Base-by-base conservation (phyloP, 805 yeast species). In the Candida adriatica region DNA sequence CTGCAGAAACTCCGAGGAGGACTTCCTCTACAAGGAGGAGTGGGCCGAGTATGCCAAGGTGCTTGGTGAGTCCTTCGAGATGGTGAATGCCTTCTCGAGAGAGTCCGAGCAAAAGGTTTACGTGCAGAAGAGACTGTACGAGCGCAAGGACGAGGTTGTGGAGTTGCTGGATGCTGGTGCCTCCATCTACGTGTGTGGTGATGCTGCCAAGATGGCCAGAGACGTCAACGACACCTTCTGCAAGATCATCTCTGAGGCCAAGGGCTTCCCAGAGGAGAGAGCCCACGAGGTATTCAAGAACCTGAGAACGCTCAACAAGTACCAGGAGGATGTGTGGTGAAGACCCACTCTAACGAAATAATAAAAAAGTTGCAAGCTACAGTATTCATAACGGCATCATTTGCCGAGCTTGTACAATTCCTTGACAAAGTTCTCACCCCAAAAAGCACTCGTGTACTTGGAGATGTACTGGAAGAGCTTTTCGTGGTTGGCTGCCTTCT, bases 261-360 rank as follows among this genome's bases (percentile, higher is more conserved):
- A 88, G 50, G 71, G 68, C n/a, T 59, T 86, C 18, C 43, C 78
- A 6, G 69, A 67, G 36, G 80, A 70, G 20, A 76, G 74, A 43
- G 96, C 95, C 10, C 71, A 73, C 33, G 92, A 81, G 37, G 65
- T 82, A 51, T 70, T 86, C 38, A 83, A 85, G 62, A 71, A 78
- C 42, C 71, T 82, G 63, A 84, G 83, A 57, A 75, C 84, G 16
- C 79, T 81, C 47, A 90, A 88, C 55, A 75, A 80, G 60, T 90
- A 87, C 59, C 98, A 90, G 64, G 97, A 92, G 62, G 98, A 90
- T 68, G 95, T 90, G 10, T 90, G 98, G 98, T 90, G 65, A 62
- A n/a, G n/a, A n/a, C n/a, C n/a, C n/a, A n/a, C n/a, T n/a, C n/a
- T n/a, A n/a, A n/a, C n/a, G n/a, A n/a, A n/a, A n/a, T n/a, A n/a